Conservation (phyloP, 371 early-diverging fungal genomes). For the Saksenaea vasiformis region DNA sequence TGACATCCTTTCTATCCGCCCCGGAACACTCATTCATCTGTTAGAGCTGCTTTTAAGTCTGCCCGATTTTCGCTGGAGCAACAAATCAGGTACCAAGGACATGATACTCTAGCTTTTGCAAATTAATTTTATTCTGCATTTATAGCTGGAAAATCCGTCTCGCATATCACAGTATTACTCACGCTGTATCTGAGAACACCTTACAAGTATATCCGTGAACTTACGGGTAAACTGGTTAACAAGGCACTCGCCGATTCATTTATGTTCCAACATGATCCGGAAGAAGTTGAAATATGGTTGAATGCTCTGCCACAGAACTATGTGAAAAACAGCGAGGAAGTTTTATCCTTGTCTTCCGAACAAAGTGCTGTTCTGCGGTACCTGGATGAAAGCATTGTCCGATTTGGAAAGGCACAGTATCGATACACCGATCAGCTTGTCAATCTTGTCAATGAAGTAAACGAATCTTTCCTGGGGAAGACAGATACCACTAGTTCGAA, state of each 20-base stretch:
- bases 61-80: conserved; percentile 72
- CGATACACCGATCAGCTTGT: conserved; percentile 63
- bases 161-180: conserved; percentile 63
- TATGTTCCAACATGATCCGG: conserved; percentile 64
- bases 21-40: conserved; percentile 59
- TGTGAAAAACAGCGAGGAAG: not conserved
- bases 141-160: conserved; percentile 49
- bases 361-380: conserved; percentile 57
- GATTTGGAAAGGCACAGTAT: conserved; percentile 62
- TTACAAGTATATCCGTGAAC: conserved; percentile 46
- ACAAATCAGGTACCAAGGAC: conserved; percentile 48
- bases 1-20: conserved; percentile 57
- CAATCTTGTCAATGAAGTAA: conserved; percentile 28
- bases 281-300: conserved; percentile 67
- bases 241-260: conserved; percentile 61
- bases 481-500: not conserved
- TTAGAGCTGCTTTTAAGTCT: conserved; percentile 62
- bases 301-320: conserved; percentile 51
- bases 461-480: not conserved
- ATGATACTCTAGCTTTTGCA: not conserved
- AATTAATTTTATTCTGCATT: not conserved
- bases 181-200: conserved; percentile 58
- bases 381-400: conserved; percentile 64
- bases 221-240: conserved; percentile 51
- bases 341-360: conserved; percentile 30